Evolutionary conservation across 148 eudicot species (phyloP).

Genomic region (Silene latifolia): DNA sequence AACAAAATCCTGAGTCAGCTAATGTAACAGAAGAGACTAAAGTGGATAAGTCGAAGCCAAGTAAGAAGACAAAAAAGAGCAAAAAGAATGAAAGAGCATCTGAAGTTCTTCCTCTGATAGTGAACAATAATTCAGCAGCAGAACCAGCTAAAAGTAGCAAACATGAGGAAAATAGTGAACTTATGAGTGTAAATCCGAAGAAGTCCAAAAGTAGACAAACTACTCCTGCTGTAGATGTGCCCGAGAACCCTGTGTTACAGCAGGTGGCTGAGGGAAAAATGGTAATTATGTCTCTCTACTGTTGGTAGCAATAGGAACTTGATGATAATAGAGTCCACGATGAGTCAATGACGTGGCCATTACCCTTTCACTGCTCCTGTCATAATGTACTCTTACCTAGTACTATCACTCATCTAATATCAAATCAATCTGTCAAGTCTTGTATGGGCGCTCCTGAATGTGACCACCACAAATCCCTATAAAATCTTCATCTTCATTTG

Average conservation of each 20-base stretch:
- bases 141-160: constrained; percentile 1
- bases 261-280: not conserved
- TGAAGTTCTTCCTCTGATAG: not conserved
- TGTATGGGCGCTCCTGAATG: not conserved
- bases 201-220: constrained; percentile 2
- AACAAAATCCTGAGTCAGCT: constrained; percentile 18
- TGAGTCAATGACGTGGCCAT: not conserved
- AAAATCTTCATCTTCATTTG: too few species aligned
- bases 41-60: constrained; percentile 12
- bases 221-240: not conserved
- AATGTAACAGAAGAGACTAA: constrained; percentile 10
- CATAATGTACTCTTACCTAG: too few species aligned
- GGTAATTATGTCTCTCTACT: not conserved
- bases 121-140: not conserved
- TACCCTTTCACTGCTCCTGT: not conserved
- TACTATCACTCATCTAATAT: too few species aligned
- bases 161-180: constrained; percentile 7
- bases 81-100: not conserved
- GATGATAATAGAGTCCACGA: not conserved
- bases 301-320: not conserved
- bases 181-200: not conserved
- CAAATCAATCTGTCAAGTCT: not conserved
- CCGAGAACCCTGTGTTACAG: constrained; percentile 4
- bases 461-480: not conserved
- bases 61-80: constrained; percentile 15